Evolutionary conservation across 2,329 filamentous ascomycete genomes (phyloP).

Genomic region (Leptographium galeiforme): DNA sequence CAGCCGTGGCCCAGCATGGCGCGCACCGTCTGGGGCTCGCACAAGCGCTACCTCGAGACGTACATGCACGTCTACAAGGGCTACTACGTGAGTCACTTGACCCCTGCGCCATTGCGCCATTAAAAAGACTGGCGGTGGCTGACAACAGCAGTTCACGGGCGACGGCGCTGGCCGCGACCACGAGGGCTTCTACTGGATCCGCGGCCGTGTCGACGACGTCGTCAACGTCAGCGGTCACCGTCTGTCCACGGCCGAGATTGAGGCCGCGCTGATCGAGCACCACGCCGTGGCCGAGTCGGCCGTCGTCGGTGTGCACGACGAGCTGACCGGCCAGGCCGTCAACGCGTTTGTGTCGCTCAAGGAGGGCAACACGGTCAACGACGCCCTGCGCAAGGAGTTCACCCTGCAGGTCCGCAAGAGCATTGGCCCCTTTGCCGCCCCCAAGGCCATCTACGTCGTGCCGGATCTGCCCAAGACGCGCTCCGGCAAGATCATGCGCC

Average conservation of each 20-base stretch:
- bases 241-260: slow-evolving; percentile 93
- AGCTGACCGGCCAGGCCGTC: slow-evolving; percentile 92
- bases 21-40: slow-evolving; percentile 90
- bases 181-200: slow-evolving; percentile 99
- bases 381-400: slow-evolving; percentile 83
- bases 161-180: slow-evolving; percentile 93
- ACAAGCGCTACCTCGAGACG: slow-evolving; percentile 98
- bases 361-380: slow-evolving; percentile 60
- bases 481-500: slow-evolving; percentile 97
- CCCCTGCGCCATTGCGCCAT: no score
- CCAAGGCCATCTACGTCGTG: slow-evolving; percentile 83
- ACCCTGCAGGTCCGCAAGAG: slow-evolving; percentile 91
- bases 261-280: slow-evolving; percentile 92
- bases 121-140: background rate
- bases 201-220: slow-evolving; percentile 93
- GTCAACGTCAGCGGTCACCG: slow-evolving; percentile 96
- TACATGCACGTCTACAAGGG: slow-evolving; percentile 97
- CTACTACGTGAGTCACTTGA: slow-evolving; percentile 62
- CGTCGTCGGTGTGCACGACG: slow-evolving; percentile 84
- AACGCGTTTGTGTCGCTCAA: slow-evolving; percentile 94
- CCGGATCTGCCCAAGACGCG: slow-evolving; percentile 94
- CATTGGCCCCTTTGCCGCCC: slow-evolving; percentile 93
- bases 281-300: slow-evolving; percentile 81
- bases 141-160: slow-evolving; percentile 55
- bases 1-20: slow-evolving; percentile 98